Base-by-base conservation (phyloP, 2,329 filamentous ascomycete genomes). In the Ambrosiella beaveri region DNA sequence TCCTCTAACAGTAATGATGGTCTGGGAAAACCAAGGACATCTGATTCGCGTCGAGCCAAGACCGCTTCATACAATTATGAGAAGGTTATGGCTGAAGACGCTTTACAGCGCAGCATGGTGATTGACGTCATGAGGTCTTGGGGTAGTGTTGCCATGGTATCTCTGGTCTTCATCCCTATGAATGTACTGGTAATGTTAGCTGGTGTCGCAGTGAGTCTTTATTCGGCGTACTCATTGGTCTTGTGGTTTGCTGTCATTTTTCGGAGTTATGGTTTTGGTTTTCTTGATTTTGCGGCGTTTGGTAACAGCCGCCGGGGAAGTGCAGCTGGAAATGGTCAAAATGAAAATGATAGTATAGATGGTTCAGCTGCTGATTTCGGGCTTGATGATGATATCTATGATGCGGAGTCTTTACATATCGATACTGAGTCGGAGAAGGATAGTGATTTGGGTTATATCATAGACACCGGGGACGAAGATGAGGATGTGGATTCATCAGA, bases 331-430 rank as follows among this genome's bases (percentile, higher is more conserved):
- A 41, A 54, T 60, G 64, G 68, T 39, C 63, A 66, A 54, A 66
- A 67, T 54, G 65, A 68, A 55, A 61, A 60, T n/a, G 59, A 64
- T 49, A 58, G 65, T 41, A 64, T 64, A 57, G 65, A 65, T 44
- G 65, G 71, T 61, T 67, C 68, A 57, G 66, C 66, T 54, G 64
- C 62, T 54, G 65, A 67, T 60, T 67, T 66, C 57, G 61, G 62
- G 55, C 63, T 62, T 44, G 62, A 64, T 59, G 64, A 64, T 40
- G 64, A 66, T 49, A 63, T 65, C 8, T 63, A 65, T 55, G 62
- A 62, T 41, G 15, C 41, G 2, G 52, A 54, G 17, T 54, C 52
- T 40, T 19, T 59, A 19, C 60, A 61, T 49, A 47, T 60, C 37
- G 55, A 54, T 49, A 40, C 55, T 27, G 58, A 60, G 35, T 9